These are phyloP conservation scores for Trichoderma koningiopsis DNA, from an alignment of 2,329 filamentous ascomycete genomes.

Conservation along the genomic window DNA sequence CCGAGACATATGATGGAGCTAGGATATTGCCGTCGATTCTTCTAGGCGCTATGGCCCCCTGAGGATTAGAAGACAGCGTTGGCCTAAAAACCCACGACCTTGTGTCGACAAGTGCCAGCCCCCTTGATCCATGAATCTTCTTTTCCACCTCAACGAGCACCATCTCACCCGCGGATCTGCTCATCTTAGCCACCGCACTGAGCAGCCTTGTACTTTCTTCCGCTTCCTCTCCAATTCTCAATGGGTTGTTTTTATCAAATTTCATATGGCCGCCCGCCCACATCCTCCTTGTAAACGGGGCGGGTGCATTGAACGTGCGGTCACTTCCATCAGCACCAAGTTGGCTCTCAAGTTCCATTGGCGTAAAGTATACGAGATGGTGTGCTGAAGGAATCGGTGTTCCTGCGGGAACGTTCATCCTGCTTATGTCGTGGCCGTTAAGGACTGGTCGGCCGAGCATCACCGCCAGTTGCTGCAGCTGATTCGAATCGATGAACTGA, in stretches of 20 bases:
- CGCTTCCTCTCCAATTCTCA: slow-evolving; percentile 58
- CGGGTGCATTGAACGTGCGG: slow-evolving; percentile 58
- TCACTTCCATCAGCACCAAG: slow-evolving; percentile 65
- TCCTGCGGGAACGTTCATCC: slow-evolving; percentile 34
- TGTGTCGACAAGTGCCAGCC: slow-evolving; percentile 56
- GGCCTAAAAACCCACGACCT: slow-evolving; percentile 54
- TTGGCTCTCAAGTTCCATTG: slow-evolving; percentile 53
- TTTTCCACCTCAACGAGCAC: slow-evolving; percentile 67
- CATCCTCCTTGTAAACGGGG: slow-evolving; percentile 65
- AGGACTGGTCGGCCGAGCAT: slow-evolving; percentile 56
- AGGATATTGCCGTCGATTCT: slow-evolving; percentile 26
- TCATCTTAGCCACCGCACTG: slow-evolving; percentile 56
- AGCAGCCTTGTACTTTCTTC: slow-evolving; percentile 59
- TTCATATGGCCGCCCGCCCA: slow-evolving; percentile 65
- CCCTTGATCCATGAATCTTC: slow-evolving; percentile 54
- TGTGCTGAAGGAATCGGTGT: slow-evolving; percentile 60
- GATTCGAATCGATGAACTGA: slow-evolving; percentile 63
- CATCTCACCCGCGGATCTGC: slow-evolving; percentile 60
- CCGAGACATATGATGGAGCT: slow-evolving; percentile 30
- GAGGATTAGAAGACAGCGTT: slow-evolving; percentile 32
- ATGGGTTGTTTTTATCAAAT: slow-evolving; percentile 25
- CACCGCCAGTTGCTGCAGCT: slow-evolving; percentile 62
- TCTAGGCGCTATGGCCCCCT: not conserved
- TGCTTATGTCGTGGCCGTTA: slow-evolving; percentile 43
- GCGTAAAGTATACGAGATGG: slow-evolving; percentile 67